Evolutionary conservation across 257 asterid genomes (phyloP), one percentile per base, ranked within the genome.

Genomic region (Ocimum tenuiflorum): DNA sequence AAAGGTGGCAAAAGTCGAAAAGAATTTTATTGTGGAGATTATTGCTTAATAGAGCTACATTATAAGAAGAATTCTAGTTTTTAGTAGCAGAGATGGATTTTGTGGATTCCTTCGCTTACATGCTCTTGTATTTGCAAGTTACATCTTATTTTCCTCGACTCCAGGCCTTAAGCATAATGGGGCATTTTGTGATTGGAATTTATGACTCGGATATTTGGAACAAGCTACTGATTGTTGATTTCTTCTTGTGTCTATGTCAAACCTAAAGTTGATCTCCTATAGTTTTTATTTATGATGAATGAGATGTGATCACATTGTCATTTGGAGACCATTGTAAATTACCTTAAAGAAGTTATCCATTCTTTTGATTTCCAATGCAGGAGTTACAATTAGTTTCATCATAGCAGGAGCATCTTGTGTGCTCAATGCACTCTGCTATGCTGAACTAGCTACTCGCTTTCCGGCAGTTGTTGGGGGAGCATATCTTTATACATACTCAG

Each of bases 401-500:
- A 73, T 91, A 53, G 98, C 98, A 3, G 98, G 98, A 67, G 86
- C 80, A 15, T 83, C 92, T 56, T 89, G 96, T 43, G 86, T 85
- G 71, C 85, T 89, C 54, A 89, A 91, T 69, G 98, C 96, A 33
- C 95, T 91, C 48, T 91, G 96, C 74, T 91, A 89, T 65, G 96
- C 96, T 65, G 96, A 91, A 68, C 80, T 83, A 15, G 86, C 98
- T 46, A 78, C 98, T 58, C 89, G 95, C 14, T 86, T 91, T 75
- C 98, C 98, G 2, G 96, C 98, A 17, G 96, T 91, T 70, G 96
- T 91, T 73, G 98, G 98, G 41, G 98, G 98, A 80, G 98, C 98
- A 4, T 91, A 91, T 73, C 53, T 89, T 43, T 91, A 91, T 70
- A 65, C 98, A 9, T 91, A 91, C 80, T 78, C 98, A 54, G 96